Percentiles rank a stretch among this genome's conserved stretches.
These are phyloP conservation scores for Botrytis aclada DNA, from an alignment of 2,329 filamentous ascomycete genomes.

Conservation along the genomic window DNA sequence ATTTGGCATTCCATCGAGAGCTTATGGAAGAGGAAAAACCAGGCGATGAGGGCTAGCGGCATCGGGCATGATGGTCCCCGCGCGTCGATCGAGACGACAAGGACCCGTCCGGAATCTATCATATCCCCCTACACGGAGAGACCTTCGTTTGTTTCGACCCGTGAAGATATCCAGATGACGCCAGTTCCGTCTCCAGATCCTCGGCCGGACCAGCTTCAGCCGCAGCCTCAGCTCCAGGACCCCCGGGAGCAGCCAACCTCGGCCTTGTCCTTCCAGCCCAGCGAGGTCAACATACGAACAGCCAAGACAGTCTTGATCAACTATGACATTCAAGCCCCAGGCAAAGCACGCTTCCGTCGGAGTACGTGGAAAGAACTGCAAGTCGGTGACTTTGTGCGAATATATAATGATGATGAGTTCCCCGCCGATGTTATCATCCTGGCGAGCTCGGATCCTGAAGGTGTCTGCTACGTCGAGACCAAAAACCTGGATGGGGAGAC, in stretches of 20 bases:
- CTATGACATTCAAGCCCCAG: slow-evolving; percentile 59
- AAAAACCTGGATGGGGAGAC: slow-evolving; percentile 98
- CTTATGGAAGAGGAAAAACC: slow-evolving; percentile 28
- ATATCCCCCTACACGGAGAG: slow-evolving; percentile 16
- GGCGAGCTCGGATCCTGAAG: slow-evolving; percentile 89
- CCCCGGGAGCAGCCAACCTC: slow-evolving; percentile 38
- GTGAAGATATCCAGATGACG: slow-evolving; percentile 88
- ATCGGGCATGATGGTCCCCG: no score
- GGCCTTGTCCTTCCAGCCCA: slow-evolving; percentile 42
- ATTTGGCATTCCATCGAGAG: slow-evolving; percentile 25
- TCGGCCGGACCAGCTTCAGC: slow-evolving; percentile 34
- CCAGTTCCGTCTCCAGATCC: slow-evolving; percentile 81
- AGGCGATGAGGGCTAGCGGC: no score
- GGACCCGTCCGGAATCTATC: no score
- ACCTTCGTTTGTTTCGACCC: slow-evolving; percentile 60
- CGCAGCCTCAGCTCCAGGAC: neutral
- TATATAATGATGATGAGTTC: slow-evolving; percentile 94
- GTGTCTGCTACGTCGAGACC: slow-evolving; percentile 95
- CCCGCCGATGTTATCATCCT: slow-evolving; percentile 91
- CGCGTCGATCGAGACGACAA: no score
- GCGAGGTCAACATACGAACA: slow-evolving; percentile 27
- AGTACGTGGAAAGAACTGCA: slow-evolving; percentile 94
- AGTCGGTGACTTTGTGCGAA: slow-evolving; percentile 92
- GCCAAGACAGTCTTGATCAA: slow-evolving; percentile 59
- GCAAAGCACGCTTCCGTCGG: slow-evolving; percentile 81